phyloP scores from a whole-genome alignment of 495 filamentous ascomycete species.

The Daldinia caldariorum region DNA sequence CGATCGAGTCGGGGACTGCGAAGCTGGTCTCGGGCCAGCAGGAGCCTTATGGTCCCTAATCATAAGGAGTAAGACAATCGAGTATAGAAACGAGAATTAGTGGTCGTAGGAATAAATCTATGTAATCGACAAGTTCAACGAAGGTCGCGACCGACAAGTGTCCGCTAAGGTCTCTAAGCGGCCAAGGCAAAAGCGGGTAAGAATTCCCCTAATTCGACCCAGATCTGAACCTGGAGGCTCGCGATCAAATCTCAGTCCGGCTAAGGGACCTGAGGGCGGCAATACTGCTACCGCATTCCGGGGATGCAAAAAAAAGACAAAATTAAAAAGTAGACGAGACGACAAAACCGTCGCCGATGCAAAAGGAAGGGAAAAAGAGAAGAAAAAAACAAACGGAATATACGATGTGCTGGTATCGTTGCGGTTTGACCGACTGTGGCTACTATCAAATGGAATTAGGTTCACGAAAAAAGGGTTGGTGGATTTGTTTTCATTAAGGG shows the following conservation, averaged over 20 bases:
- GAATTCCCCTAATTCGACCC: slow-evolving; percentile 13
- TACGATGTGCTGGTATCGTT: slow-evolving; percentile 20
- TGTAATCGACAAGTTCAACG: slow-evolving; percentile 22
- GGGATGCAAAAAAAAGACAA: slow-evolving; percentile 35
- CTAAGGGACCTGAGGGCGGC: slow-evolving; percentile 63
- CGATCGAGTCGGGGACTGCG: slow-evolving; percentile 61
- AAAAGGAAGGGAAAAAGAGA: slow-evolving; percentile 25
- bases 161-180: slow-evolving; percentile 2
- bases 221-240: slow-evolving; percentile 32
- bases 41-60: slow-evolving; percentile 63
- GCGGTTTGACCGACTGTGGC: slow-evolving; percentile 42
- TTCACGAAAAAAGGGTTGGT: slow-evolving; percentile 44
- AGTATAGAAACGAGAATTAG: slow-evolving; percentile 43
- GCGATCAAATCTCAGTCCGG: slow-evolving; percentile 61
- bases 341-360: slow-evolving; percentile 18
- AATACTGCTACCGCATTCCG: slow-evolving; percentile 64
- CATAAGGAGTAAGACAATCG: slow-evolving; percentile 53
- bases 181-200: slow-evolving; percentile 28
- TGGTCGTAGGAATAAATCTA: slow-evolving; percentile 15
- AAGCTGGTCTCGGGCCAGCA: slow-evolving; percentile 65
- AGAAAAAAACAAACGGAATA: slow-evolving; percentile 13
- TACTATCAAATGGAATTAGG: slow-evolving; percentile 31
- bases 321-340: slow-evolving; percentile 24
- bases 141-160: slow-evolving; percentile 22
- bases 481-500: slow-evolving; percentile 44